Conservation (phyloP, 441 rosid genomes). For the Biscutella laevigata region DNA sequence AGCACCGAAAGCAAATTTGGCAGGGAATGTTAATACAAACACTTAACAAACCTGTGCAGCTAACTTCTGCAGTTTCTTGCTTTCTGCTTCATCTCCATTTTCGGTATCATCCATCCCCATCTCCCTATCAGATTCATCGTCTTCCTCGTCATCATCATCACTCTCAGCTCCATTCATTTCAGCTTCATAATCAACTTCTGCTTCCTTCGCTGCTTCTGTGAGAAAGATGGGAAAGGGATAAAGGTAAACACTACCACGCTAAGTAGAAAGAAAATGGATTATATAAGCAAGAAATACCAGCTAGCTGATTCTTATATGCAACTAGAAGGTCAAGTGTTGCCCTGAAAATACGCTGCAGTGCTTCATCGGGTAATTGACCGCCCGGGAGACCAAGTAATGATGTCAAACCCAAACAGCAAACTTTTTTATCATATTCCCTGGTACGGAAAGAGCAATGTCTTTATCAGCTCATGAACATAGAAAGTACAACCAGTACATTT, state of each 20-base stretch:
- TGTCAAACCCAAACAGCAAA: constrained; percentile 93
- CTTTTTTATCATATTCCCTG: constrained; percentile 96
- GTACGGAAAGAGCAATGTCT: constrained; percentile 12
- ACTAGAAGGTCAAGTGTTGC: constrained; percentile 84
- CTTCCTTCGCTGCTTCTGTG: constrained; percentile 79
- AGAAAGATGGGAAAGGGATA: constrained; percentile 8
- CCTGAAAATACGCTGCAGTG: constrained; percentile 76
- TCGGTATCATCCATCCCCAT: constrained; percentile 55
- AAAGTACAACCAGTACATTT: background rate
- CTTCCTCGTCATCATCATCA: constrained; percentile 73
- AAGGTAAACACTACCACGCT: background rate
- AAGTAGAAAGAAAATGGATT: background rate
- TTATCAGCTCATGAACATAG: background rate
- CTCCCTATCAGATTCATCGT: constrained; percentile 31
- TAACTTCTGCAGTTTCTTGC: constrained; percentile 60
- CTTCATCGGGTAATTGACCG: constrained; percentile 78
- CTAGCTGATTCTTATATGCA: constrained; percentile 91
- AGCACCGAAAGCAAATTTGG: background rate
- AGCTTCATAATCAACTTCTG: constrained; percentile 75
- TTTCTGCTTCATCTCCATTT: constrained; percentile 93
- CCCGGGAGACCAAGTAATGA: constrained; percentile 78
- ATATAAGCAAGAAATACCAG: constrained; percentile 42
- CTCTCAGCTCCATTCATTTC: constrained; percentile 87
- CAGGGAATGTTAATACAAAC: background rate
- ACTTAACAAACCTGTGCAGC: constrained; percentile 67